These are phyloP conservation scores for Xylaria sp. DNA, from an alignment of 2,329 filamentous ascomycete genomes.

Conservation along the genomic window DNA sequence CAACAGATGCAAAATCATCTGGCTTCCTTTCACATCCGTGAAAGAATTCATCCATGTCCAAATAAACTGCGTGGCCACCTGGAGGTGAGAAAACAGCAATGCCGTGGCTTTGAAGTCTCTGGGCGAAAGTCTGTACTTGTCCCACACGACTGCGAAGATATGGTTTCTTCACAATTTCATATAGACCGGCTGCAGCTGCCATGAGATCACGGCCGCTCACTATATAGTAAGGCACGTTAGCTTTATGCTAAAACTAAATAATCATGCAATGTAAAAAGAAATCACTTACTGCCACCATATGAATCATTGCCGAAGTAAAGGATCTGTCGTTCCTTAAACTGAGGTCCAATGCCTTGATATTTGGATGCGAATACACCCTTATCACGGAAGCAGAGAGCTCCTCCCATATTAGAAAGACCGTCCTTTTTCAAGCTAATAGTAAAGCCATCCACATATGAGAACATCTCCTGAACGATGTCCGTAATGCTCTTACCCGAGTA, in stretches of 20 bases:
- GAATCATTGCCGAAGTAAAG: slow-evolving; percentile 41
- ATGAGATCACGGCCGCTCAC: slow-evolving; percentile 43
- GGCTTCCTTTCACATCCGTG: slow-evolving; percentile 36
- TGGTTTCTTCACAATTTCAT: slow-evolving; percentile 38
- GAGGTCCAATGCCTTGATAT: slow-evolving; percentile 38
- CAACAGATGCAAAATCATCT: slow-evolving; percentile 37
- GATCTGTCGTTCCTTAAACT: slow-evolving; percentile 39
- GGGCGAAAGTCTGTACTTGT: slow-evolving; percentile 38
- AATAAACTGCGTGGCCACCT: slow-evolving; percentile 40
- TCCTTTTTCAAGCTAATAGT: slow-evolving; percentile 45
- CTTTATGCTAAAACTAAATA: not conserved
- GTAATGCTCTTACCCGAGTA: slow-evolving; percentile 34
- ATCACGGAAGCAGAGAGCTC: slow-evolving; percentile 38
- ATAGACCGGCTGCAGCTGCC: slow-evolving; percentile 36
- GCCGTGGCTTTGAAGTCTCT: slow-evolving; percentile 28
- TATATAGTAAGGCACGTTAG: slow-evolving; percentile 19
- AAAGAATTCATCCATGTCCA: slow-evolving; percentile 43
- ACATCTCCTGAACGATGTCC: slow-evolving; percentile 43
- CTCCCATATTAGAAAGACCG: slow-evolving; percentile 44
- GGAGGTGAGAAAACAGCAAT: slow-evolving; percentile 37
- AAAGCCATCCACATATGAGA: slow-evolving; percentile 43
- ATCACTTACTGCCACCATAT: slow-evolving; percentile 40
- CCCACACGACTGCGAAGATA: slow-evolving; percentile 36
- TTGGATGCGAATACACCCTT: slow-evolving; percentile 31
- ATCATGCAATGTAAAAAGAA: not conserved